Conservation (phyloP, 495 filamentous ascomycete species). For the Podospora anserina region DNA sequence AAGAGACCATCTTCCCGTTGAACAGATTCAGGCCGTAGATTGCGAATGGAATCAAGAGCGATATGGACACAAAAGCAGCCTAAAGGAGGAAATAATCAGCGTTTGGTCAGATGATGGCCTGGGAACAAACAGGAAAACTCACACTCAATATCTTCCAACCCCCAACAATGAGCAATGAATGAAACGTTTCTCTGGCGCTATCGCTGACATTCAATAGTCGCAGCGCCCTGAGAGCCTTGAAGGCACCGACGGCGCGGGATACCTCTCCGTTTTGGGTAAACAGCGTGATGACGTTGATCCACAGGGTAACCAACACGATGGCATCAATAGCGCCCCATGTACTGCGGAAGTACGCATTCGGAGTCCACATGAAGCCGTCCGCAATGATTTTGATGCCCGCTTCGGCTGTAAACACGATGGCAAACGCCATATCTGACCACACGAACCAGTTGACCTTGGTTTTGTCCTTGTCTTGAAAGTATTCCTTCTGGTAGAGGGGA, state of each 20-base stretch:
- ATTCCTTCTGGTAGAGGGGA: conserved; percentile 83
- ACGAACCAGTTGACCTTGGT: conserved; percentile 81
- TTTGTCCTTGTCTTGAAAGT: conserved; percentile 50
- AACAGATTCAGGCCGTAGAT: conserved; percentile 94
- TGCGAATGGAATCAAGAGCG: conserved; percentile 91
- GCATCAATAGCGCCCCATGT: conserved; percentile 98
- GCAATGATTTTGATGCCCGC: conserved; percentile 91
- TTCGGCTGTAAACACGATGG: conserved; percentile 80
- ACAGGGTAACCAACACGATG: conserved; percentile 86
- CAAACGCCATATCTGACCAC: conserved; percentile 87
- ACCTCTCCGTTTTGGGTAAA: conserved; percentile 73
- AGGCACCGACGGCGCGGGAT: conserved; percentile 87
- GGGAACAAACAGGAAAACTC: conserved; percentile 43
- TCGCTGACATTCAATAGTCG: conserved; percentile 93
- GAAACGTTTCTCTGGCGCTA: conserved; percentile 92
- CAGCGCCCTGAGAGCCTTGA: conserved; percentile 95
- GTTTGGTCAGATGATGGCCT: neutral
- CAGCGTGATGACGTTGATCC: conserved; percentile 88
- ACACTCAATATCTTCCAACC: conserved; percentile 80
- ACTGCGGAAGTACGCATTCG: conserved; percentile 93
- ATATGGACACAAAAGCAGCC: conserved; percentile 90
- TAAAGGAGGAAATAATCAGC: conserved; percentile 26
- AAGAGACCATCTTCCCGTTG: conserved; percentile 71
- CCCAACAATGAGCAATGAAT: conserved; percentile 89
- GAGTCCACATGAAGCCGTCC: conserved; percentile 95